A percentile compares a stretch with the other conserved stretches of the same genome.
Conservation (phyloP, 768 basidiomycete genomes). For the Amanita muscaria region DNA sequence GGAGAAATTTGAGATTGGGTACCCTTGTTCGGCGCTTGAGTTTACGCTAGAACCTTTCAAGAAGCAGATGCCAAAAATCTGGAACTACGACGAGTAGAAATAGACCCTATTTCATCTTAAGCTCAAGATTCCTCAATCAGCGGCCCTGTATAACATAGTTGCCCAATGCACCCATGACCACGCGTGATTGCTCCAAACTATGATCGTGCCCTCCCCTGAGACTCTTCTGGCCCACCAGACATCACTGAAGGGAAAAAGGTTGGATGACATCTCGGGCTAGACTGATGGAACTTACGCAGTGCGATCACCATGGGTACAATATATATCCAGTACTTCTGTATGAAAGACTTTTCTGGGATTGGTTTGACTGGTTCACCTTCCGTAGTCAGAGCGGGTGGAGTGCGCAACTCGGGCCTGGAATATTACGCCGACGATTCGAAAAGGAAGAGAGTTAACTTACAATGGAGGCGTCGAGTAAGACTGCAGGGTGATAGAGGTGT, state of each 20-base stretch:
- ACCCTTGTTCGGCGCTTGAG: constrained; percentile 92
- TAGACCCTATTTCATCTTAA: too few relatives aligned
- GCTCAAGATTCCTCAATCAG: too few relatives aligned
- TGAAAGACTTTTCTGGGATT: constrained; percentile 62
- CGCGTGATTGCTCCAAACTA: too few relatives aligned
- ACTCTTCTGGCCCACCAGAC: constrained; percentile 32
- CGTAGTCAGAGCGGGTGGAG: constrained; percentile 56
- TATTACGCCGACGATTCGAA: constrained; percentile 1
- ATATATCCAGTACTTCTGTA: constrained; percentile 92
- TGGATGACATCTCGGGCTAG: too few relatives aligned
- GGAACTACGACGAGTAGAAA: constrained; percentile 43
- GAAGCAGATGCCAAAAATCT: constrained; percentile 52
- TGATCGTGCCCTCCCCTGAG: too few relatives aligned
- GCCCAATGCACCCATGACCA: too few relatives aligned
- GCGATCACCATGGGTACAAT: constrained; percentile 50
- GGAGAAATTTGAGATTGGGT: constrained; percentile 87
- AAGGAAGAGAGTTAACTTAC: constrained; percentile 31
- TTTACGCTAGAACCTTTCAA: constrained; percentile 94
- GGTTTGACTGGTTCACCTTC: constrained; percentile 58
- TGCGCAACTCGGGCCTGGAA: constrained; percentile 56
- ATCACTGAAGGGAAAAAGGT: constrained; percentile 29
- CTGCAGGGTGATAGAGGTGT: constrained; percentile 44
- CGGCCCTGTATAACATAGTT: too few relatives aligned
- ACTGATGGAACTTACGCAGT: constrained; percentile 36
- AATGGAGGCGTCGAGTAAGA: constrained; percentile 43